Evolutionary conservation across 2,329 filamentous ascomycete genomes (phyloP).

Genomic region (Lecanicillium sp.): DNA sequence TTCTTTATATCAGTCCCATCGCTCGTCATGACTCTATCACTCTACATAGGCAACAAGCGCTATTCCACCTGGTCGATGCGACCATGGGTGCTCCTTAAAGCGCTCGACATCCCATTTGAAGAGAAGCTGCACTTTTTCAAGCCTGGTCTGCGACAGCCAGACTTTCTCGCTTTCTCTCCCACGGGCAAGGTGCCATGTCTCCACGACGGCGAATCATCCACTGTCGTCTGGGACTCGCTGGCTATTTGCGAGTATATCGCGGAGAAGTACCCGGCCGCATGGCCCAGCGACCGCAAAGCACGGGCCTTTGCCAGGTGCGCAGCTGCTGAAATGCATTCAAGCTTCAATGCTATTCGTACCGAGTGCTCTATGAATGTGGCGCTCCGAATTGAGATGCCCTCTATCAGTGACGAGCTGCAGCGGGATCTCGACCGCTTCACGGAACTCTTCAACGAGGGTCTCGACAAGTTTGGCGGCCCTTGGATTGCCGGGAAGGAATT

Average conservation of each 20-base stretch:
- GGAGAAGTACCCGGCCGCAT: constrained; percentile 31
- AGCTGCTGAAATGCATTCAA: constrained; percentile 38
- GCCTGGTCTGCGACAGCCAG: constrained; percentile 21
- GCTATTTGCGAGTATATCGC: constrained; percentile 39
- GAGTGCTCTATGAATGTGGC: constrained; percentile 35
- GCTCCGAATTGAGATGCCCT: constrained; percentile 24
- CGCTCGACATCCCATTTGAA: constrained; percentile 33
- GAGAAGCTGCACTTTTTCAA: constrained; percentile 28
- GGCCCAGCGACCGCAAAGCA: constrained; percentile 29
- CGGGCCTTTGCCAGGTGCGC: constrained; percentile 35
- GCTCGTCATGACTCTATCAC: constrained; percentile 25
- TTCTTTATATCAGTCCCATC: too few species aligned
- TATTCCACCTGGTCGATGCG: constrained; percentile 39
- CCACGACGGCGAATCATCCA: constrained; percentile 18
- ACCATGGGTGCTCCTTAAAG: constrained; percentile 35
- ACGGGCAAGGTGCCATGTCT: constrained; percentile 34
- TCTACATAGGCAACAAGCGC: constrained; percentile 35
- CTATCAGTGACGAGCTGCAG: constrained; percentile 20
- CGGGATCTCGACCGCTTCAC: constrained; percentile 26
- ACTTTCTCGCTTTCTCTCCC: constrained; percentile 29
- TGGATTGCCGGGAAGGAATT: constrained; percentile 30
- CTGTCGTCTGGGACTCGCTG: constrained; percentile 37
- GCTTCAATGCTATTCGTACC: constrained; percentile 30
- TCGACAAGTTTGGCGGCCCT: constrained; percentile 31
- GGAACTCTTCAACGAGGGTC: constrained; percentile 28